Evolutionary conservation across 805 yeast species (phyloP), one percentile per base, ranked within the genome.

Genomic region (Wickerhamomyces chaumierensis): DNA sequence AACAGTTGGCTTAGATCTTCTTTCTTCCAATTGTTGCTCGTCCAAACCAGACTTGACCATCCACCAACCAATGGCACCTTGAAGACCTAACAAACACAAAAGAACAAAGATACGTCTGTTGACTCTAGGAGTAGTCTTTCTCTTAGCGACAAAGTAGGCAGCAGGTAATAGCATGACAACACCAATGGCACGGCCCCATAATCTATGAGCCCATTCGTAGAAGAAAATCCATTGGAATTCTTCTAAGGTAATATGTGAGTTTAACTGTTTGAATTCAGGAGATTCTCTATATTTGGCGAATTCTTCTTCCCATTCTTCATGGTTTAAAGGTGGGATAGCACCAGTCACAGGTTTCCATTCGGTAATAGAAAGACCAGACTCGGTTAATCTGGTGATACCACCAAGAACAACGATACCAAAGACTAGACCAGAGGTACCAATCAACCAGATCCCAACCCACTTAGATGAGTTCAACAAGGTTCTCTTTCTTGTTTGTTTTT

Each of bases 261-360:
- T 92, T 46, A 92, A 68, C 50, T 79, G 83, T 55, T 80, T 75
- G 60, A 85, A 92, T 57, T 92, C 99, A 1, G 99, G 99, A 2
- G 94, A 81, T 17, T 73, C 71, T 49, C 79, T 68, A 59, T 92
- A 92, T 53, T 85, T 82, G 20, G 57, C 65, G 53, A 92, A 92
- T 57, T 90, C 96, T 18, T 51, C 72, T 48, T 75, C 78, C 98
- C 98, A 92, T 44, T 92, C 88, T 36, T 63, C 62, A 50, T 85
- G 78, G 42, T 63, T 74, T 51, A 82, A 55, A 0, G 98, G 98
- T 2, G 99, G 99, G 13, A 92, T 60, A 2, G 94, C 65, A 35
- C 99, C 99, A 0, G 98, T 86, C 20, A 92, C 87, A 1, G 99
- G 99, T 57, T 79, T 85, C 99, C 99, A 92, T 56, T 92, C 98